Evolutionary conservation across 2,329 filamentous ascomycete genomes (phyloP).

Genomic region (Aureobasidium namibiae): DNA sequence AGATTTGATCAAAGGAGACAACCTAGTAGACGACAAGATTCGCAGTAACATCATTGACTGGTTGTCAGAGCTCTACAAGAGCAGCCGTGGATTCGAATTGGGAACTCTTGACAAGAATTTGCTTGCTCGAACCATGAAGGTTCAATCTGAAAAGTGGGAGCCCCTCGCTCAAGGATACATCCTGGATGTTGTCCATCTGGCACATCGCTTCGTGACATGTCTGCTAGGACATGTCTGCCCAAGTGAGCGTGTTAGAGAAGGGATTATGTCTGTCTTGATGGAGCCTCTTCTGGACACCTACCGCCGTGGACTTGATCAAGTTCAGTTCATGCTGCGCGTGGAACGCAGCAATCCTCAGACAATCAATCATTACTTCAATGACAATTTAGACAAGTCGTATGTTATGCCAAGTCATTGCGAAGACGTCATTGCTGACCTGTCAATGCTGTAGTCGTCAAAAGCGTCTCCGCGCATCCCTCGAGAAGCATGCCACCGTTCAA

Average conservation of each 20-base stretch:
- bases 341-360: conserved; percentile 44
- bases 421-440: background rate
- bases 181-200: conserved; percentile 41
- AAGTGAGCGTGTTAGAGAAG: conserved; percentile 34
- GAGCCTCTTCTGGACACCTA: conserved; percentile 42
- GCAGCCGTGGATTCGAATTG: conserved; percentile 46
- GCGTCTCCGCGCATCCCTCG: conserved; percentile 9
- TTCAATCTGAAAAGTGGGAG: conserved; percentile 49
- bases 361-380: conserved; percentile 46
- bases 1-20: background rate
- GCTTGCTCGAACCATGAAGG: conserved; percentile 41
- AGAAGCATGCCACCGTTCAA: conserved; percentile 9
- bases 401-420: background rate
- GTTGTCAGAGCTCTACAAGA: conserved; percentile 36
- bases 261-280: conserved; percentile 38
- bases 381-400: conserved; percentile 34
- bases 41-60: conserved; percentile 35
- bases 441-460: conserved; percentile 17
- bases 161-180: conserved; percentile 42
- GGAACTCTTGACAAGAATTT: conserved; percentile 40
- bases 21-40: background rate
- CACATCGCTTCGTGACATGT: conserved; percentile 45
- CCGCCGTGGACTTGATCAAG: conserved; percentile 39
- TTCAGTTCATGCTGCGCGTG: conserved; percentile 44
- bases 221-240: conserved; percentile 38